Evolutionary conservation across 2,329 filamentous ascomycete genomes (phyloP).

Genomic region (Niveomyces coronatus): DNA sequence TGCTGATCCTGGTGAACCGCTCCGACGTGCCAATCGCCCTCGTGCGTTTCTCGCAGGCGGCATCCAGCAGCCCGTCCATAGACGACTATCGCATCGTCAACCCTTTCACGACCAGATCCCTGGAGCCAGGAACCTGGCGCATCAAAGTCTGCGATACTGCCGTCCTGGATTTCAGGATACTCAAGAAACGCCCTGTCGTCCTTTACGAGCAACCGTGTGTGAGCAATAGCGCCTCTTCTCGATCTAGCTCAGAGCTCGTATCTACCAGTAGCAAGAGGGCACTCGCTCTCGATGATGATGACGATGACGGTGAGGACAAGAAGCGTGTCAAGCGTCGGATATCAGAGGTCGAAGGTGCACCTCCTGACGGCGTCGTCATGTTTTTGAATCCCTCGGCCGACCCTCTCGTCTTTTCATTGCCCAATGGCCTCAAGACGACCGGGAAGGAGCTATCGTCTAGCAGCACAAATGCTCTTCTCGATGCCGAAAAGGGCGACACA

Average conservation of each 20-base stretch:
- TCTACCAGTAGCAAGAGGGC: constrained; percentile 43
- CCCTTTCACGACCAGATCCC: constrained; percentile 32
- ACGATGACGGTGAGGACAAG: constrained; percentile 28
- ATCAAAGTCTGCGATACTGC: constrained; percentile 39
- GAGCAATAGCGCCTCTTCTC: constrained; percentile 20
- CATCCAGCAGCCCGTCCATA: constrained; percentile 27
- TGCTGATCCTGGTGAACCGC: constrained; percentile 45
- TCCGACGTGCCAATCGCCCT: constrained; percentile 44
- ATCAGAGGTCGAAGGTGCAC: constrained; percentile 19
- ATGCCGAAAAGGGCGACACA: constrained; percentile 39
- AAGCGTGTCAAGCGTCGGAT: constrained; percentile 34
- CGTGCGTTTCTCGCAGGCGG: constrained; percentile 32
- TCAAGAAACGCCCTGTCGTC: constrained; percentile 41
- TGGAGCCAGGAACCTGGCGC: constrained; percentile 47
- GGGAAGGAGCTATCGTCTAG: constrained; percentile 35
- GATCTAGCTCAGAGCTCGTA: constrained; percentile 23
- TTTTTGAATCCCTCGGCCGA: constrained; percentile 40
- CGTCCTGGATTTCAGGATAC: constrained; percentile 47
- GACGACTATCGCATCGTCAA: constrained; percentile 35
- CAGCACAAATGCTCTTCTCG: constrained; percentile 40
- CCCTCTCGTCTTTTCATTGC: constrained; percentile 41
- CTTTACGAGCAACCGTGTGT: constrained; percentile 24
- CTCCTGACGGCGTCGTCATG: constrained; percentile 41
- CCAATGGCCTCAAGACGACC: constrained; percentile 30
- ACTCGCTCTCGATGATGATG: constrained; percentile 33